Evolutionary conservation across 805 yeast species (phyloP), one percentile per base, ranked within the genome.

Genomic region (Wickerhamiella azyma): DNA sequence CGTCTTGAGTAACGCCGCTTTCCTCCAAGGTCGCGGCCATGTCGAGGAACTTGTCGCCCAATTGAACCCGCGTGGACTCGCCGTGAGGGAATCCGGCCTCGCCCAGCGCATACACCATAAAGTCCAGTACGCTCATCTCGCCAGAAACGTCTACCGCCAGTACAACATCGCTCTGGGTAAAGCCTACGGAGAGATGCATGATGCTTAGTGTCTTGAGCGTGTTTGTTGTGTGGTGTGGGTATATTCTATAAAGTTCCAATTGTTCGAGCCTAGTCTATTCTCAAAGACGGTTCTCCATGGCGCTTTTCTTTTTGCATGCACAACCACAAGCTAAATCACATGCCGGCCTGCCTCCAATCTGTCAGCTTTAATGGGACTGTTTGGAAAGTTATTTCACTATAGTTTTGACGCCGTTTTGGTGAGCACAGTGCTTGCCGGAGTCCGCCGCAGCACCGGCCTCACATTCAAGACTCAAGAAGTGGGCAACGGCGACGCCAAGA

Each of bases 371-470:
- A 42, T 42, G 45, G 45, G 45, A 16, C 21, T 36, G 83, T 52
- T 82, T 36, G 85, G 86, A 2, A 75, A 69, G 59, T 53, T 79
- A 47, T 61, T 81, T 9, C 96, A 85, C 63, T 75, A 76, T 54
- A 74, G 89, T 0, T 56, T 85, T 47, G 96, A 88, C 59, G 70
- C 86, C 51, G 75, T 88, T 2, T 67, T 88, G 48, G 66, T 85
- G 8, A 83, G 95, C 2, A 76, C 92, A 60, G 68, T 88, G 11
- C 66, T 89, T 38, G 95, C 96, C 0, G 94, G 94, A 2, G 72
- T 88, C 45, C 81, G 85, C 59, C 73, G 85, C 51, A 78, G 83
- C 51, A 82, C 95, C 0, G 96, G 96, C 0, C 67, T 79, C 40
- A 73, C 72, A 50, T 60, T 77, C 61, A 69, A 75, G 59, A 68